Evolutionary conservation across 2,329 filamentous ascomycete genomes (phyloP).

Genomic region (Phyllachora maydis): DNA sequence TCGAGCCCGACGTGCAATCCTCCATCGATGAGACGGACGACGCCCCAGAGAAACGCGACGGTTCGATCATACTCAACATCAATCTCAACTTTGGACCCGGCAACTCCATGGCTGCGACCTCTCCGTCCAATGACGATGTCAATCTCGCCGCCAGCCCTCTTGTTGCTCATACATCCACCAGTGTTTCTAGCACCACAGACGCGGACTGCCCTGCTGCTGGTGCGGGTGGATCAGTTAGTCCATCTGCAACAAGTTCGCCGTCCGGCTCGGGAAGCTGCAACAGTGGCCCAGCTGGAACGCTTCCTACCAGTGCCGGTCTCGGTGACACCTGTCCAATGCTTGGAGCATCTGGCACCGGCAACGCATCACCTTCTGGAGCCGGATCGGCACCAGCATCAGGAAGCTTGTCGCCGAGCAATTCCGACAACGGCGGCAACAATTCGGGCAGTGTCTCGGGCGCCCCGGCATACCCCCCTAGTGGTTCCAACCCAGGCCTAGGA

Average conservation of each 20-base stretch:
- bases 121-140: not conserved
- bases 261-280: no score
- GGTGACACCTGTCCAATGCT: no score
- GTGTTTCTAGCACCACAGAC: not conserved
- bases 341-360: no score
- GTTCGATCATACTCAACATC: conserved; percentile 1
- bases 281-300: no score
- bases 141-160: not conserved
- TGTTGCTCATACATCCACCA: not conserved
- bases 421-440: no score
- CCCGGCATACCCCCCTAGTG: no score
- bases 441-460: no score
- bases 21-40: not conserved
- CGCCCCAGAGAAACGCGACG: not conserved
- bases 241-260: no score
- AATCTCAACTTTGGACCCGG: conserved; percentile 1
- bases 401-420: no score
- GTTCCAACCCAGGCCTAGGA: not conserved
- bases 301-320: no score
- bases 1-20: not conserved
- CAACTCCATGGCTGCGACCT: not conserved
- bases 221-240: not conserved
- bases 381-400: no score
- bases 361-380: no score
- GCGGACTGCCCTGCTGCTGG: not conserved